Base-by-base conservation (phyloP, 2,329 filamentous ascomycete species). In the Polychaeton citri region DNA sequence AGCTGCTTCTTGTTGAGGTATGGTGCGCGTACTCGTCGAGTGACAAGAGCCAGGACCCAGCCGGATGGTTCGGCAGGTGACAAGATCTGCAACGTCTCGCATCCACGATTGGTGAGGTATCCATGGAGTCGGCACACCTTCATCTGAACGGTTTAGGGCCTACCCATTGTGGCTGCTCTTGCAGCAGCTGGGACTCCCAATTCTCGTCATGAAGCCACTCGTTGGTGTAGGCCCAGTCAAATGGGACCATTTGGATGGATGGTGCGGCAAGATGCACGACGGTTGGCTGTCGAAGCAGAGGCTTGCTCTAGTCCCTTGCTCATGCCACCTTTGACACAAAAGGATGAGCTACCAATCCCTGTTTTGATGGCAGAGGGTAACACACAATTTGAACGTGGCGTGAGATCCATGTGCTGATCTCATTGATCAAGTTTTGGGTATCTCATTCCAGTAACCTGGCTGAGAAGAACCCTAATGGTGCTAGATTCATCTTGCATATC, bases 381-480 rank as follows among this genome's bases (percentile, higher is more conserved):
- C 24, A 28, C 24, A 28, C 12, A 15, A 28, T 12, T 28, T 10
- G 15, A 28, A 12, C 12, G 15, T 28, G 24, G 24, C 24, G 24
- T 28, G 24, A 28, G 24, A 28, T 28, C 24, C 24, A 28, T 28
- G 24, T 28, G 24, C 12, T 28, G 24, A 28, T 28, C 24, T 28
- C 24, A 28, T 28, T 28, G 24, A 15, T 7, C 24, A n/a, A n/a
- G n/a, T n/a, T n/a, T n/a, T n/a, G n/a, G n/a, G n/a, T n/a, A n/a
- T n/a, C n/a, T n/a, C n/a, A n/a, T n/a, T n/a, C n/a, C n/a, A n/a
- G n/a, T n/a, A n/a, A n/a, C n/a, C n/a, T n/a, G n/a, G n/a, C n/a
- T n/a, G n/a, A n/a, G n/a, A n/a, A n/a, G n/a, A n/a, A n/a, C n/a
- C n/a, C n/a, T n/a, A n/a, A n/a, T n/a, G n/a, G n/a, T n/a, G n/a